These are phyloP conservation scores for Acer campestre DNA, from an alignment of 345 rosid species.

Conservation along the genomic window DNA sequence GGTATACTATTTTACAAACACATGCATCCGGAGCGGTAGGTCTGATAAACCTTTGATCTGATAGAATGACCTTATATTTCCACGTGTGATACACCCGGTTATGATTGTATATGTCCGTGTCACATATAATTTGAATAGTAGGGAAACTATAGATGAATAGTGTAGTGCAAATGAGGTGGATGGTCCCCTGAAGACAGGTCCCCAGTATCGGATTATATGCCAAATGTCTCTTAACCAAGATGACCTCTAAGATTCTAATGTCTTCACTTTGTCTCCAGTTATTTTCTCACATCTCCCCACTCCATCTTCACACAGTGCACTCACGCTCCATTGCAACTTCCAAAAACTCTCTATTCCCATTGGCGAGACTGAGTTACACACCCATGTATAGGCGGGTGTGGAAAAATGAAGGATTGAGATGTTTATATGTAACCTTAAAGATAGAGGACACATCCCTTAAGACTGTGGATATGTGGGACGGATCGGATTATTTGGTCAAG, in stretches of 20 bases:
- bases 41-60: too few relatives aligned
- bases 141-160: not conserved
- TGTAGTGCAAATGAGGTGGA: constrained; percentile 21
- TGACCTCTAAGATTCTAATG: constrained; percentile 31
- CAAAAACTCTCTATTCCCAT: not conserved
- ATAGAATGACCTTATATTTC: too few relatives aligned
- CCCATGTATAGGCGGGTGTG: not conserved
- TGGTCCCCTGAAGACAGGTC: constrained; percentile 31
- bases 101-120: not conserved
- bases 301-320: too few relatives aligned
- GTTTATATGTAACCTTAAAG: too few relatives aligned
- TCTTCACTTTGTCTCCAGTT: constrained; percentile 33
- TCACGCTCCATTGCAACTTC: too few relatives aligned
- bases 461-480: constrained; percentile 21
- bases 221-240: constrained; percentile 28
- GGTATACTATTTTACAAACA: too few relatives aligned
- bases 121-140: not conserved
- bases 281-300: too few relatives aligned
- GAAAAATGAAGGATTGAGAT: not conserved
- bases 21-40: too few relatives aligned
- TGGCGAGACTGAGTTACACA: not conserved
- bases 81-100: not conserved
- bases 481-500: not conserved
- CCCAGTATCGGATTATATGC: constrained; percentile 40
- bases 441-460: constrained; percentile 28